Conservation (phyloP, 2,329 filamentous ascomycete species). For the Tolypocladium endophyticum region DNA sequence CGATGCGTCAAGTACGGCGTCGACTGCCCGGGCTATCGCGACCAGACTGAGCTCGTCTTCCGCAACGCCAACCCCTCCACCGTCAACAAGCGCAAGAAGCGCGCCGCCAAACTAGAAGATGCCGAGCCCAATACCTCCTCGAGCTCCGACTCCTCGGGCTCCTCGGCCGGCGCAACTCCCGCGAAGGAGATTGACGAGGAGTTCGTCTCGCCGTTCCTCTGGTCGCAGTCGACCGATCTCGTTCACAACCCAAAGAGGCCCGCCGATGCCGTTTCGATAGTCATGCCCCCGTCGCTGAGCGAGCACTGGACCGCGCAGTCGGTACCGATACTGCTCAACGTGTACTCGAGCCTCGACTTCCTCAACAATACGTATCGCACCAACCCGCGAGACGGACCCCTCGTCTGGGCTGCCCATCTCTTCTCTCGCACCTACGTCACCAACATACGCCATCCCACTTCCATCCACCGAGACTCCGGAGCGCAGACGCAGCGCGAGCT, state of each 20-base stretch:
- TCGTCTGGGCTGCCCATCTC: slow-evolving; percentile 28
- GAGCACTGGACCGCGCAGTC: slow-evolving; percentile 29
- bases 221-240: slow-evolving; percentile 1
- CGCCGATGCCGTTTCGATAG: background rate
- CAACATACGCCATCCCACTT: slow-evolving; percentile 22
- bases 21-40: slow-evolving; percentile 27
- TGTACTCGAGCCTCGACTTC: slow-evolving; percentile 25
- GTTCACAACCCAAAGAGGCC: slow-evolving; percentile 3
- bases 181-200: background rate
- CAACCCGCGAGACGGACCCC: slow-evolving; percentile 17
- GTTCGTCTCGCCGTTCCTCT: background rate
- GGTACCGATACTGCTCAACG: slow-evolving; percentile 26
- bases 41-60: slow-evolving; percentile 28
- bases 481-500: slow-evolving; percentile 19
- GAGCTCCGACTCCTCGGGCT: slow-evolving; percentile 4
- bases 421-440: slow-evolving; percentile 28
- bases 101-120: slow-evolving; percentile 3
- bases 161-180: background rate
- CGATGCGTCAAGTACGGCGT: slow-evolving; percentile 30
- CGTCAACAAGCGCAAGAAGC: slow-evolving; percentile 20
- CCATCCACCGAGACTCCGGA: slow-evolving; percentile 13
- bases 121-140: background rate
- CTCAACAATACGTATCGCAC: slow-evolving; percentile 17
- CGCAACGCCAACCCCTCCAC: slow-evolving; percentile 19
- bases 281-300: slow-evolving; percentile 9